Percentiles rank a stretch among this genome's conserved stretches.
phyloP scores from a whole-genome alignment of 2,329 filamentous ascomycete species.

The Daldinia sp. region DNA sequence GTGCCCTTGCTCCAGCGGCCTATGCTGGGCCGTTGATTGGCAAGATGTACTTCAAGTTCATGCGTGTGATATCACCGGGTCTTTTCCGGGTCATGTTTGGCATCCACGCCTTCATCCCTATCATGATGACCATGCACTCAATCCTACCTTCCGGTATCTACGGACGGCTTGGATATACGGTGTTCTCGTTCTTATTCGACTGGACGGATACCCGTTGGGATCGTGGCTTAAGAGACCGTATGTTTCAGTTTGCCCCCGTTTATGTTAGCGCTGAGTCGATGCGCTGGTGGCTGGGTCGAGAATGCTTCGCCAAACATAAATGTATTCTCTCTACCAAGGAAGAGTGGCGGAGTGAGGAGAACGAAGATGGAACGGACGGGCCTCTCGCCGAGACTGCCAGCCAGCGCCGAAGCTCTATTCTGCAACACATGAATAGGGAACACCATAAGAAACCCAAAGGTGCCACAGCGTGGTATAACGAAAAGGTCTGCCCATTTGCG shows the following conservation, averaged over 20 bases:
- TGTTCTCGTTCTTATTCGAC: conserved; percentile 89
- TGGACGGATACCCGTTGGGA: conserved; percentile 93
- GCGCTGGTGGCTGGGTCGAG: conserved; percentile 93
- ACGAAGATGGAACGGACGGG: conserved; percentile 65
- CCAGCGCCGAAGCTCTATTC: conserved; percentile 36
- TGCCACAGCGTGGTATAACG: conserved; percentile 83
- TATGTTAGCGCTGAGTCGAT: conserved; percentile 92
- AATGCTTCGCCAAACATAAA: conserved; percentile 83
- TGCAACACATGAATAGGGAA: conserved; percentile 49
- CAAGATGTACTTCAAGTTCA: conserved; percentile 92
- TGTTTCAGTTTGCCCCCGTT: conserved; percentile 93
- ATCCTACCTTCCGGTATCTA: conserved; percentile 76
- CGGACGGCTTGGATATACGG: conserved; percentile 84
- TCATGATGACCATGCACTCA: conserved; percentile 88
- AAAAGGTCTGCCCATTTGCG: conserved; percentile 82
- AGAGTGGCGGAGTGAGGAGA: conserved; percentile 71
- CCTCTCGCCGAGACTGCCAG: conserved; percentile 51
- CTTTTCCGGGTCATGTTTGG: conserved; percentile 88
- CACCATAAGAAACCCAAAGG: conserved; percentile 59
- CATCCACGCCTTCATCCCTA: conserved; percentile 91
- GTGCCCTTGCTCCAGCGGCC: conserved; percentile 87
- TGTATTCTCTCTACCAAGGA: conserved; percentile 87
- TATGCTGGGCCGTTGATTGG: conserved; percentile 89
- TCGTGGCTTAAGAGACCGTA: conserved; percentile 77
- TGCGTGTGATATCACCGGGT: conserved; percentile 80